These are phyloP conservation scores for Colletotrichum australisinense DNA, from an alignment of 2,329 filamentous ascomycete species.

Conservation along the genomic window DNA sequence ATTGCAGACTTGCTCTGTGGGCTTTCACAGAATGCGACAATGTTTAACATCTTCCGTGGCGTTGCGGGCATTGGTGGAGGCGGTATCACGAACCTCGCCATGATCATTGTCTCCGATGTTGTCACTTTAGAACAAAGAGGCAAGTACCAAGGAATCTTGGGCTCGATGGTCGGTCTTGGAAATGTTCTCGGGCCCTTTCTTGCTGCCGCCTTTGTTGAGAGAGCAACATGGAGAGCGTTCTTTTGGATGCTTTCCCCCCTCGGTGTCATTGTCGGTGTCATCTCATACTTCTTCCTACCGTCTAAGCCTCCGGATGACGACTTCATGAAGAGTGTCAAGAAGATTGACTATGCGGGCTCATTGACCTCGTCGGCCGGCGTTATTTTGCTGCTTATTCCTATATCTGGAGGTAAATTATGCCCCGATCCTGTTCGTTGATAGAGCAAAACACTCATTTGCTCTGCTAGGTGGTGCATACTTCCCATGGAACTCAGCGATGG, in stretches of 20 bases:
- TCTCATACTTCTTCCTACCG: slow-evolving; percentile 61
- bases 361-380: slow-evolving; percentile 65
- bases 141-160: slow-evolving; percentile 61
- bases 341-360: slow-evolving; percentile 70
- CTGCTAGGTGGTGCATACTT: slow-evolving; percentile 41
- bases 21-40: slow-evolving; percentile 63
- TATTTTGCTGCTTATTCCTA: slow-evolving; percentile 71
- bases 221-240: slow-evolving; percentile 54
- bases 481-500: slow-evolving; percentile 40
- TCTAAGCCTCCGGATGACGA: slow-evolving; percentile 60
- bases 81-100: slow-evolving; percentile 67
- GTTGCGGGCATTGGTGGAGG: slow-evolving; percentile 71
- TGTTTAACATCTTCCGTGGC: slow-evolving; percentile 71
- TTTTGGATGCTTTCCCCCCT: slow-evolving; percentile 63
- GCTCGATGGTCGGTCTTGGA: slow-evolving; percentile 52
- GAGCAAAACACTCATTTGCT: neutral
- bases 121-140: slow-evolving; percentile 69
- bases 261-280: slow-evolving; percentile 54
- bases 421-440: neutral
- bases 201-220: slow-evolving; percentile 51
- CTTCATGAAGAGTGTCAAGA: slow-evolving; percentile 58
- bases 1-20: slow-evolving; percentile 70
- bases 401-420: slow-evolving; percentile 61
- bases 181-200: slow-evolving; percentile 57
- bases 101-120: slow-evolving; percentile 72